These are phyloP conservation scores for Mortierella claussenii DNA, from an alignment of 192 early-diverging fungal genomes.

Conservation along the genomic window DNA sequence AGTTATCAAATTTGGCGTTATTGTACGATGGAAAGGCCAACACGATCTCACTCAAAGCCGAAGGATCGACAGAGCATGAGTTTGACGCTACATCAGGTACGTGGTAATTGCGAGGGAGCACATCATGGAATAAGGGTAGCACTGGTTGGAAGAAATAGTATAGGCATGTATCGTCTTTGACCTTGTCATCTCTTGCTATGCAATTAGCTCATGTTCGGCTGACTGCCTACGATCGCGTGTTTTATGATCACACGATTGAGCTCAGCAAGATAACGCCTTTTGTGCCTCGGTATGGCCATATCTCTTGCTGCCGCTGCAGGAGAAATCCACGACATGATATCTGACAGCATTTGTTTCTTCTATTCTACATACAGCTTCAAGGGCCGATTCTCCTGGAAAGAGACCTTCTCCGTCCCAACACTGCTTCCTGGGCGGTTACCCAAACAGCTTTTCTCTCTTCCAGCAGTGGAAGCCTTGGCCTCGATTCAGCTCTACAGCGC, in stretches of 20 bases:
- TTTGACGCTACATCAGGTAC: constrained; percentile 28
- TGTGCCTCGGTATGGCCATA: constrained; percentile 17
- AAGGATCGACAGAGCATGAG: constrained; percentile 23
- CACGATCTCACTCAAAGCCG: constrained; percentile 25
- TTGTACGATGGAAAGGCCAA: constrained; percentile 29
- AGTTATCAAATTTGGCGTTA: constrained; percentile 11
- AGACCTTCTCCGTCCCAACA: constrained; percentile 26
- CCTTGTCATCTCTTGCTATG: too few relatives aligned
- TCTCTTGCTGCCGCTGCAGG: not conserved
- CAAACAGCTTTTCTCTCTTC: constrained; percentile 35
- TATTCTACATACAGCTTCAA: constrained; percentile 5
- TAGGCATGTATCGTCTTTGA: too few relatives aligned
- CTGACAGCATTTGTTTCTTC: not conserved
- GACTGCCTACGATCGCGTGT: constrained; percentile 36
- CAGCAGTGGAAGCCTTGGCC: constrained; percentile 37
- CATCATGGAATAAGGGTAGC: too few relatives aligned
- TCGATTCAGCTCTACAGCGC: constrained; percentile 33
- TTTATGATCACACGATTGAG: constrained; percentile 31
- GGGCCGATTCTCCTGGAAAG: constrained; percentile 32
- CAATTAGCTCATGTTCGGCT: constrained; percentile 26
- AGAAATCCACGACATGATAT: not conserved
- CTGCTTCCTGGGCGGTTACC: constrained; percentile 28
- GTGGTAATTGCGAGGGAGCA: too few relatives aligned
- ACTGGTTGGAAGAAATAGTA: too few relatives aligned
- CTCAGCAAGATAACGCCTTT: constrained; percentile 2